Evolutionary conservation across 2,329 filamentous ascomycete species (phyloP).

Genomic region (Zopfia rhizophila): DNA sequence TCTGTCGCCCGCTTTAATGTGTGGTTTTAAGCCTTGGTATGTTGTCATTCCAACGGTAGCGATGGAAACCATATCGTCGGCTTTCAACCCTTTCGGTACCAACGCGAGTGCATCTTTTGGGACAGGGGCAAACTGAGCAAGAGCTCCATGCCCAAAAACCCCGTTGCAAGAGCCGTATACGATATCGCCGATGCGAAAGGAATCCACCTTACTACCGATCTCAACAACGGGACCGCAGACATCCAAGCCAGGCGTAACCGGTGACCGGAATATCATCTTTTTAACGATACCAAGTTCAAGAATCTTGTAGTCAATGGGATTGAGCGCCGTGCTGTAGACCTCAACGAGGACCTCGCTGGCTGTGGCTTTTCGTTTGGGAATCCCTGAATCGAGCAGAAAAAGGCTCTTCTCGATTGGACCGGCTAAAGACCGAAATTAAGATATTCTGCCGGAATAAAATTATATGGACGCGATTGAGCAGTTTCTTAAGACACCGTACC

Average conservation of each 20-base stretch:
- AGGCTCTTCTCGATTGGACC: slow-evolving; percentile 63
- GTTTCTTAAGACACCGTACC: too few species aligned
- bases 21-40: slow-evolving; percentile 40
- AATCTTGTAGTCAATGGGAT: slow-evolving; percentile 72
- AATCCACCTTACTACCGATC: slow-evolving; percentile 22
- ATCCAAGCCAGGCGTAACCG: slow-evolving; percentile 60
- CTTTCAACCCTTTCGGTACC: slow-evolving; percentile 26
- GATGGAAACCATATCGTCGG: slow-evolving; percentile 39
- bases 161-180: slow-evolving; percentile 45
- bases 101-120: slow-evolving; percentile 5
- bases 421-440: too few species aligned
- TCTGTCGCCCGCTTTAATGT: slow-evolving; percentile 52
- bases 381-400: slow-evolving; percentile 53
- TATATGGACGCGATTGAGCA: too few species aligned
- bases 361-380: slow-evolving; percentile 51
- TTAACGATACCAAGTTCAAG: slow-evolving; percentile 60
- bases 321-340: slow-evolving; percentile 62
- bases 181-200: slow-evolving; percentile 40
- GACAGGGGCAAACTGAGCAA: slow-evolving; percentile 43
- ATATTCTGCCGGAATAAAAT: too few species aligned
- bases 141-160: slow-evolving; percentile 37
- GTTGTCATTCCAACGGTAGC: slow-evolving; percentile 46
- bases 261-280: slow-evolving; percentile 47
- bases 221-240: slow-evolving; percentile 58
- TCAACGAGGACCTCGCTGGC: slow-evolving; percentile 62